Evolutionary conservation across 345 rosid genomes (phyloP).

Genomic region (Salix caprea): DNA sequence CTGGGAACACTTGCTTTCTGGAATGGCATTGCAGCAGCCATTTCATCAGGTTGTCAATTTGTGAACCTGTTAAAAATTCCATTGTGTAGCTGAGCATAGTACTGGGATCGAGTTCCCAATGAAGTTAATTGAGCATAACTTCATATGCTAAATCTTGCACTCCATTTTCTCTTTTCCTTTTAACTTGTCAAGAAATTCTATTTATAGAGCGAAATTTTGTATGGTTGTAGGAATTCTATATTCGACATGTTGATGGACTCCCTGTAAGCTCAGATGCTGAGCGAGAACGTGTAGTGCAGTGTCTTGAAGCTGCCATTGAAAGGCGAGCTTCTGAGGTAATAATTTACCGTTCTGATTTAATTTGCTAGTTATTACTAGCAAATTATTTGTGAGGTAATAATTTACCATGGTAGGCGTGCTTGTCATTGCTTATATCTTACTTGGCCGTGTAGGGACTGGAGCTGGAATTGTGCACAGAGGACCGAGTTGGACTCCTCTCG

Average conservation of each 20-base stretch:
- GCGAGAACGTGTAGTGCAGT: conserved; percentile 43
- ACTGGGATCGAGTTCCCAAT: conserved; percentile 4
- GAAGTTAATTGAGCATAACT: conserved; percentile 4
- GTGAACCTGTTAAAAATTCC: background rate
- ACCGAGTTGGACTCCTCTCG: conserved; percentile 49
- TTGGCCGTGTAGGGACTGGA: conserved; percentile 41
- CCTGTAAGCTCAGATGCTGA: conserved; percentile 53
- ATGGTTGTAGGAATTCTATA: conserved; percentile 53
- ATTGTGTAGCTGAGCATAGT: no score
- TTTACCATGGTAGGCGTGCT: background rate
- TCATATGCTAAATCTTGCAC: background rate
- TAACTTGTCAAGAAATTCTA: background rate
- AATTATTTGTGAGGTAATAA: conserved; percentile 20
- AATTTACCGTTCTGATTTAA: background rate
- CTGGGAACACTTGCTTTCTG: background rate
- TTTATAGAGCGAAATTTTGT: conserved; percentile 12
- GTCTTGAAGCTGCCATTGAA: conserved; percentile 64
- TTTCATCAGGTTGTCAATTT: background rate
- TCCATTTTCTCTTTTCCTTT: background rate
- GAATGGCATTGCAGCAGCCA: background rate
- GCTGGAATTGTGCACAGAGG: conserved; percentile 45
- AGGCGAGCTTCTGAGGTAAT: conserved; percentile 44
- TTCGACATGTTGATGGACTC: conserved; percentile 60
- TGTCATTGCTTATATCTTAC: background rate
- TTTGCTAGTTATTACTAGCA: background rate